Percentiles rank a stretch among this genome's conserved stretches.
These are phyloP conservation scores for Sporisorium sorghi DNA, from an alignment of 1,284 basidiomycete genomes.

Conservation along the genomic window DNA sequence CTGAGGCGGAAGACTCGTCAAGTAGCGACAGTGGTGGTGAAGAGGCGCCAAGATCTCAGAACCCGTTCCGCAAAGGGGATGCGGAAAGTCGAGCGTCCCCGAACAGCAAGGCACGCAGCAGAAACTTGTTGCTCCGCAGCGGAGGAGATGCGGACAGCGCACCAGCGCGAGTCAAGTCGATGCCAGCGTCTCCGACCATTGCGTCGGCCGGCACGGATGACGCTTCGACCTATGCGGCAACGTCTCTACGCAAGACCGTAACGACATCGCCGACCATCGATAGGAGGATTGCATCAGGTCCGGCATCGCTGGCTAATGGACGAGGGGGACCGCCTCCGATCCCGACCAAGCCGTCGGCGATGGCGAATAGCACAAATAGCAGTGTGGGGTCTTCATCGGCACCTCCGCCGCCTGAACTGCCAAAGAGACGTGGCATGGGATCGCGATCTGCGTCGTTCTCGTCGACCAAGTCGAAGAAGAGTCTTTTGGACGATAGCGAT, in stretches of 20 bases:
- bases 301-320: constrained; percentile 13
- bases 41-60: neutral
- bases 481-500: constrained; percentile 48
- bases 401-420: constrained; percentile 34
- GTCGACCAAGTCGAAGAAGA: constrained; percentile 43
- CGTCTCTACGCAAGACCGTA: constrained; percentile 26
- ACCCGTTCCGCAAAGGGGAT: constrained; percentile 21
- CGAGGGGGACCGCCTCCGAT: constrained; percentile 39
- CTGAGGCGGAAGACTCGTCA: constrained; percentile 4
- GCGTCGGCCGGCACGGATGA: constrained; percentile 1
- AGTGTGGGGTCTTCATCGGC: neutral
- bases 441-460: constrained; percentile 44
- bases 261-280: constrained; percentile 32
- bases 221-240: neutral
- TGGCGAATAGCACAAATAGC: neutral
- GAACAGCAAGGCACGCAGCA: constrained; percentile 2
- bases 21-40: constrained; percentile 22
- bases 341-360: constrained; percentile 34
- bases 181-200: constrained; percentile 24
- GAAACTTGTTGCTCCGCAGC: neutral
- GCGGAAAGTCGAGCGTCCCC: neutral
- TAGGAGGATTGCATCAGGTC: constrained; percentile 33
- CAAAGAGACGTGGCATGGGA: constrained; percentile 38
- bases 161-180: constrained; percentile 12
- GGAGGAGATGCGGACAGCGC: neutral